Evolutionary conservation across 78 protist genomes (phyloP).

Genomic region (Mantamonas sphyraenae): DNA sequence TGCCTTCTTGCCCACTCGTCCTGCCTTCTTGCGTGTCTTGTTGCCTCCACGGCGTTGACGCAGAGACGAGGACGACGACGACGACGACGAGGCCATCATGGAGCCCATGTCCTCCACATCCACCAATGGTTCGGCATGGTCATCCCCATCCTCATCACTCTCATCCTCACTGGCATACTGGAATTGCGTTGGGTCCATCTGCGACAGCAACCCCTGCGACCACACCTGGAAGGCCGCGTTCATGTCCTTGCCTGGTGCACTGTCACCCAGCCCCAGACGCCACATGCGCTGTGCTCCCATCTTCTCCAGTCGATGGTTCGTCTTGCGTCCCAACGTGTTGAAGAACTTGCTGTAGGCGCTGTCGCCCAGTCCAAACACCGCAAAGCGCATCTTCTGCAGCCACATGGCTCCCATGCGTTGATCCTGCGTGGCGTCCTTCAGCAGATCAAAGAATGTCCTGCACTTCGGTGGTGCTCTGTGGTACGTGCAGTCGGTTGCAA

Average conservation of each 20-base stretch:
- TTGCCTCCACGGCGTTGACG: too few relatives aligned
- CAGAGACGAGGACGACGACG: too few relatives aligned
- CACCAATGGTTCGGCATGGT: not conserved
- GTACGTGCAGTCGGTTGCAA: too few relatives aligned
- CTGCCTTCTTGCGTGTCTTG: not conserved
- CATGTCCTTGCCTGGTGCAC: not conserved
- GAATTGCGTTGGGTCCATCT: not conserved
- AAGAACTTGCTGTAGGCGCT: constrained; percentile 14
- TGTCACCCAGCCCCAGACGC: constrained; percentile 23
- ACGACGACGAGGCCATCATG: too few relatives aligned
- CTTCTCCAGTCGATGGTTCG: constrained; percentile 14
- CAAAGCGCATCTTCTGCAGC: constrained; percentile 4
- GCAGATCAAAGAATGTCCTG: not conserved
- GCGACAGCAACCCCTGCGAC: not conserved
- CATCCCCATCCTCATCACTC: too few relatives aligned
- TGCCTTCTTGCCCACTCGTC: not conserved
- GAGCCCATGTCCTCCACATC: not conserved
- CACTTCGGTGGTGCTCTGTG: constrained; percentile 6
- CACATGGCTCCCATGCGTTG: not conserved
- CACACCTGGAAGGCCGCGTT: not conserved
- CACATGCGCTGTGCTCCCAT: constrained; percentile 15
- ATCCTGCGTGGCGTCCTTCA: constrained; percentile 9
- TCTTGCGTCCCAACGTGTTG: constrained; percentile 18
- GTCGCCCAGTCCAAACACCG: constrained; percentile 54
- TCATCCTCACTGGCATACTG: not conserved